Conservation (phyloP, 2,329 filamentous ascomycete species). For the Epichloe gansuensis region DNA sequence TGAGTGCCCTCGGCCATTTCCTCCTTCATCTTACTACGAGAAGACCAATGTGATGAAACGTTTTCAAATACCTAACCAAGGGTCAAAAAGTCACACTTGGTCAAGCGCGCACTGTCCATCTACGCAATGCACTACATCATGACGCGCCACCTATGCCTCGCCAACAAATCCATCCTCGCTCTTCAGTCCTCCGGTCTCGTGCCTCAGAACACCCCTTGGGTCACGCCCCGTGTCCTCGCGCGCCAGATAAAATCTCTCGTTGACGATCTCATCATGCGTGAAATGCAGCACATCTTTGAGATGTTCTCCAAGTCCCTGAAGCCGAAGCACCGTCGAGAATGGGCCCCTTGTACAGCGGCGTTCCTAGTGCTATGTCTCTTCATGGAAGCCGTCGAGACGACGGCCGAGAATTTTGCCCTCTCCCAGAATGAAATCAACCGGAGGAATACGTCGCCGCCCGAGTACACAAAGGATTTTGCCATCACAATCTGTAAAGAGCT, state of each 20-base stretch:
- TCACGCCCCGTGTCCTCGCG: slow-evolving; percentile 42
- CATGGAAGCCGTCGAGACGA: slow-evolving; percentile 44
- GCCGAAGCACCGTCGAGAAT: slow-evolving; percentile 38
- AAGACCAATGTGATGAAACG: neutral
- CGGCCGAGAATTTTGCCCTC: slow-evolving; percentile 39
- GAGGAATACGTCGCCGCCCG: slow-evolving; percentile 23
- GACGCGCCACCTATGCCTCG: slow-evolving; percentile 41
- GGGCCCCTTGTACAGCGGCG: slow-evolving; percentile 44
- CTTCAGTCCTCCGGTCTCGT: slow-evolving; percentile 31
- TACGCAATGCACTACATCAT: slow-evolving; percentile 47
- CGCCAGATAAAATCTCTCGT: slow-evolving; percentile 45
- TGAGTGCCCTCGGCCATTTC: slow-evolving; percentile 16
- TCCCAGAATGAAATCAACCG: slow-evolving; percentile 38
- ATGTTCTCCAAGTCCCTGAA: slow-evolving; percentile 41
- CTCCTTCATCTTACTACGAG: neutral
- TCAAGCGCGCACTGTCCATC: slow-evolving; percentile 39
- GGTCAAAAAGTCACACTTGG: slow-evolving; percentile 30
- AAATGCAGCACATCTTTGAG: slow-evolving; percentile 40
- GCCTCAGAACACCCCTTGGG: slow-evolving; percentile 29
- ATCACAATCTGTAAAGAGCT: slow-evolving; percentile 36
- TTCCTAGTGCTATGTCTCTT: slow-evolving; percentile 46
- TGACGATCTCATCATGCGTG: slow-evolving; percentile 40
- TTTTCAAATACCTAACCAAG: neutral
- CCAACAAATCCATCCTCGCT: slow-evolving; percentile 27
- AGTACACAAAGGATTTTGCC: slow-evolving; percentile 31